These are phyloP conservation scores for Suillus alpinus DNA, from an alignment of 768 basidiomycete genomes.

Conservation along the genomic window DNA sequence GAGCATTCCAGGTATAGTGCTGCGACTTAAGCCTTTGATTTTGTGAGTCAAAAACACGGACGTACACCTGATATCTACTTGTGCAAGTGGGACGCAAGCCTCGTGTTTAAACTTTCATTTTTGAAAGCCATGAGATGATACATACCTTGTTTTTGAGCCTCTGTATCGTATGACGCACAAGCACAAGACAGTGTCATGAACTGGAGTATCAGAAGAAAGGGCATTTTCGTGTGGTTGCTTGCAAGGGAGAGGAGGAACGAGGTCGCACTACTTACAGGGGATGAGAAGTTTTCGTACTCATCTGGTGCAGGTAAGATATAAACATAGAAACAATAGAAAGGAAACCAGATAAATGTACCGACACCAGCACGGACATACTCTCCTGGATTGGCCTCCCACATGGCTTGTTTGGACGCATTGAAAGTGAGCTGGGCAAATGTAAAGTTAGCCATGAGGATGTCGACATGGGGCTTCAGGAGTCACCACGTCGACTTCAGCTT, in stretches of 20 bases:
- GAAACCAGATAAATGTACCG: conserved; percentile 42
- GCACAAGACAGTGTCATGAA: conserved; percentile 75
- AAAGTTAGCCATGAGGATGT: conserved; percentile 70
- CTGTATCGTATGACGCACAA: no score
- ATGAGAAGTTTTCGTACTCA: conserved; percentile 78
- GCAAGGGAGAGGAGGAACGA: conserved; percentile 78
- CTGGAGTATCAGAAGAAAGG: conserved; percentile 78
- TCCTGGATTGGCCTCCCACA: conserved; percentile 81
- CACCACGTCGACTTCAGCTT: no score
- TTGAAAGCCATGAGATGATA: no score
- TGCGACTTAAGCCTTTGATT: no score
- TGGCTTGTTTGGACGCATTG: conserved; percentile 57
- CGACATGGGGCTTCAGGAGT: conserved; percentile 81
- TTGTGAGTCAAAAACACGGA: no score
- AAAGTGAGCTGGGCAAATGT: conserved; percentile 88
- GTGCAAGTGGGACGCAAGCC: no score
- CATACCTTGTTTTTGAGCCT: no score
- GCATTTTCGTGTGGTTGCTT: conserved; percentile 74
- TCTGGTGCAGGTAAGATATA: conserved; percentile 40
- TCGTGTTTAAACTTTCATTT: no score
- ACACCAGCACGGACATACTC: conserved; percentile 77
- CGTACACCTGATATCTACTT: no score
- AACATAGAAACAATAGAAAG: neutral
- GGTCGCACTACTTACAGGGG: conserved; percentile 75
- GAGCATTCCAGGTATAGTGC: no score